A percentile compares a stretch with the other conserved stretches of the same genome.
These are phyloP conservation scores for Nemania bipapillata DNA, from an alignment of 2,329 filamentous ascomycete genomes.

Conservation along the genomic window DNA sequence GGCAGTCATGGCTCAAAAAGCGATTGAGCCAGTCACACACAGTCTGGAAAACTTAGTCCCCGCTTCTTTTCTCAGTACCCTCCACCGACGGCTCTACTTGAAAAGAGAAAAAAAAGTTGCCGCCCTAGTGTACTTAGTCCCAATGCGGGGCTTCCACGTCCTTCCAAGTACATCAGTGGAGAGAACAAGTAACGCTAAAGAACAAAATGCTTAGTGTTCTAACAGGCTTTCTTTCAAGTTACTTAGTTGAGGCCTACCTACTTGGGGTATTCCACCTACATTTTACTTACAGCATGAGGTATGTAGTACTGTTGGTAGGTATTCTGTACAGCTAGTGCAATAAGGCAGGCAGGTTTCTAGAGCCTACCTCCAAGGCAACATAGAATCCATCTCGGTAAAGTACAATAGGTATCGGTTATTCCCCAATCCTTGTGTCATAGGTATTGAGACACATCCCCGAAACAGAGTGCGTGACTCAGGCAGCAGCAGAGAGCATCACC, in stretches of 20 bases:
- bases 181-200: not conserved
- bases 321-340: not conserved
- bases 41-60: not conserved
- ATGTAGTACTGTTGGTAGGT: too few species aligned
- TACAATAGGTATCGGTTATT: not conserved
- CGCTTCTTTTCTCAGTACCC: not conserved
- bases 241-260: too few species aligned
- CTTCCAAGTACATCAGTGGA: conserved; percentile 25
- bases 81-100: not conserved
- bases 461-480: conserved; percentile 29
- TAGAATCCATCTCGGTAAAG: not conserved
- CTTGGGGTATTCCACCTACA: too few species aligned
- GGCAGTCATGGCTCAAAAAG: not conserved
- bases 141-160: conserved; percentile 14
- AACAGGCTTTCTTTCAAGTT: not conserved
- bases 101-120: not conserved
- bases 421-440: conserved; percentile 5
- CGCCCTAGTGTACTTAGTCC: not conserved
- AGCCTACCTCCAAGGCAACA: not conserved
- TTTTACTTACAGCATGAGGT: too few species aligned
- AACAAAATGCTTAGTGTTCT: conserved; percentile 18
- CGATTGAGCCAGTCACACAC: not conserved
- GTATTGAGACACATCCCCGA: not conserved
- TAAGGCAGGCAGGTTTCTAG: not conserved
- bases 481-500: conserved; percentile 23